Evolutionary conservation across 2,329 filamentous ascomycete genomes (phyloP).

Genomic region (Coleophoma eucalyptorum): DNA sequence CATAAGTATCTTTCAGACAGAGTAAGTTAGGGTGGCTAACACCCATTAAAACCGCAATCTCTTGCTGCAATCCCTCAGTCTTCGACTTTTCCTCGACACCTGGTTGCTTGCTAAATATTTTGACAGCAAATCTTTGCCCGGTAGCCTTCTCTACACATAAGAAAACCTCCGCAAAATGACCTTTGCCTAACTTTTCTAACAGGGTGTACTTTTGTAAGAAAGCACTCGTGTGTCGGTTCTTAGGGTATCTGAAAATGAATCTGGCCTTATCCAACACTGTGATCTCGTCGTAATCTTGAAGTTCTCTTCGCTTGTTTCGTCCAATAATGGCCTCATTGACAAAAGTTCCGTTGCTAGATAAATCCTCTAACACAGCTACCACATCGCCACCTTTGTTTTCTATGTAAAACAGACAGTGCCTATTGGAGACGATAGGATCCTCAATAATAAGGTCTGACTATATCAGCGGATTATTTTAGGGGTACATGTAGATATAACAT

Average conservation of each 20-base stretch:
- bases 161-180: conserved; percentile 93
- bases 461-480: background rate
- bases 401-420: conserved; percentile 68
- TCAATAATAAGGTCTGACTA: conserved; percentile 66
- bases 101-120: conserved; percentile 84
- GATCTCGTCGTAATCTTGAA: conserved; percentile 88
- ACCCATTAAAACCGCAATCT: conserved; percentile 96
- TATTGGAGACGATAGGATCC: conserved; percentile 80
- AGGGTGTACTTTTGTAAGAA: conserved; percentile 87
- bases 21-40: conserved; percentile 92
- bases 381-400: conserved; percentile 55
- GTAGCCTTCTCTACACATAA: conserved; percentile 82
- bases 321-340: conserved; percentile 90
- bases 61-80: conserved; percentile 84
- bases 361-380: conserved; percentile 80
- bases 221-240: conserved; percentile 65
- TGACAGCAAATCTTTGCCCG: conserved; percentile 84
- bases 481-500: conserved; percentile 33
- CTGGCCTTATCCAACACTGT: conserved; percentile 79
- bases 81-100: conserved; percentile 82
- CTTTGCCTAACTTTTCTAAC: conserved; percentile 83
- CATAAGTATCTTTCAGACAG: conserved; percentile 92
- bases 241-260: conserved; percentile 90
- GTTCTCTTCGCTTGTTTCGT: conserved; percentile 84
- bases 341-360: conserved; percentile 95